A percentile compares a stretch with the other conserved stretches of the same genome.
Conservation (phyloP, 169 alveolate species). For the Plasmodium relictum region DNA sequence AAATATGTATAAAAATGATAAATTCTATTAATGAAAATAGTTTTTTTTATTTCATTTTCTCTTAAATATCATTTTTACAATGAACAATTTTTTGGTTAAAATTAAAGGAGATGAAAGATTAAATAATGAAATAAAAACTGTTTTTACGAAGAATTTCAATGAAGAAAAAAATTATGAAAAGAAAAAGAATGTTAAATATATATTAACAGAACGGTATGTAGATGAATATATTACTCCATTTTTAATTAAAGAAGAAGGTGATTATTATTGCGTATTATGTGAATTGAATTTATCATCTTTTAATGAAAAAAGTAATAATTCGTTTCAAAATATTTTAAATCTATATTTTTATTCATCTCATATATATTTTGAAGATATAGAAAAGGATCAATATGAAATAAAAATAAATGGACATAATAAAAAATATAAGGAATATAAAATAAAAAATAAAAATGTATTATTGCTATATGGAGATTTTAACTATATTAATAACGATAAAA, state of each 20-base stretch:
- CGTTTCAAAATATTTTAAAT: neutral
- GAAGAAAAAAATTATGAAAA: neutral
- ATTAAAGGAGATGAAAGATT: constrained; percentile 14
- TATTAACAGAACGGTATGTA: constrained; percentile 38
- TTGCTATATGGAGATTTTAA: constrained; percentile 17
- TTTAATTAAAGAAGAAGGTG: constrained; percentile 12
- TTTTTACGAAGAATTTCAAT: neutral
- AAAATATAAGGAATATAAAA: constrained; percentile 7
- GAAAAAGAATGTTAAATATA: constrained; percentile 8
- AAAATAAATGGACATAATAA: neutral
- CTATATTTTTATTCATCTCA: constrained; percentile 28
- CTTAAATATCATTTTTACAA: neutral
- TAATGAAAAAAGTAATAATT: neutral
- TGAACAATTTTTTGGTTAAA: constrained; percentile 50
- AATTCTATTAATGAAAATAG: neutral
- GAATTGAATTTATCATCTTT: neutral
- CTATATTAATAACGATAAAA: neutral
- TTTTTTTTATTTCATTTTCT: constrained; percentile 6
- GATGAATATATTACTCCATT: constrained; percentile 36
- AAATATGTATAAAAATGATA: neutral
- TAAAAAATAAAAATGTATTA: constrained; percentile 36
- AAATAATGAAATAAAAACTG: constrained; percentile 6
- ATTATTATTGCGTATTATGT: constrained; percentile 16
- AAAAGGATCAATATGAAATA: neutral
- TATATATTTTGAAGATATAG: constrained; percentile 49